Percentiles rank a stretch among this genome's conserved stretches.
phyloP scores from a whole-genome alignment of 345 rosid genomes.

The Brassica carinata region DNA sequence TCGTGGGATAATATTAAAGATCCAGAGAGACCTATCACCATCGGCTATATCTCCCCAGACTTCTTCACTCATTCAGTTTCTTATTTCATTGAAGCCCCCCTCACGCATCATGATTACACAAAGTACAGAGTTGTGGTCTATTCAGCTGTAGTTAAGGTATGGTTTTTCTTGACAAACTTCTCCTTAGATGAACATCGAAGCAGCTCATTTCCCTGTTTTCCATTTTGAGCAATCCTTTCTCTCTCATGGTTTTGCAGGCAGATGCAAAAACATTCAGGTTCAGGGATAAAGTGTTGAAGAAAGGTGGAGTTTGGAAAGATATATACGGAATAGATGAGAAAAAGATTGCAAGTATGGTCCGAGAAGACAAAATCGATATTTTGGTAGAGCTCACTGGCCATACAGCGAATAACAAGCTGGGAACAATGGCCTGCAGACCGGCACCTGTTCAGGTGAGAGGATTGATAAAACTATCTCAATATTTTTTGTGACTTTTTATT shows the following conservation, averaged over 20 bases:
- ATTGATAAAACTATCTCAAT: background rate
- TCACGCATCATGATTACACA: slow-evolving; percentile 74
- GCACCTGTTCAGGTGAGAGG: slow-evolving; percentile 90
- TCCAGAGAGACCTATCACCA: slow-evolving; percentile 81
- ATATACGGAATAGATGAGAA: slow-evolving; percentile 93
- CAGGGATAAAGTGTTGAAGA: slow-evolving; percentile 88
- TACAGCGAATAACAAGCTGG: slow-evolving; percentile 98
- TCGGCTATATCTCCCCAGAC: slow-evolving; percentile 98
- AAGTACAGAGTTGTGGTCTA: slow-evolving; percentile 92
- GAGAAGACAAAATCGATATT: slow-evolving; percentile 92
- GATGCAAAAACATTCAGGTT: slow-evolving; percentile 94
- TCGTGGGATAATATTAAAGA: slow-evolving; percentile 92
- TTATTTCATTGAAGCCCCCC: slow-evolving; percentile 95
- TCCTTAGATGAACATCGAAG: background rate
- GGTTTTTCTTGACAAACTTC: slow-evolving; percentile 3
- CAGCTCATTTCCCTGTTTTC: background rate
- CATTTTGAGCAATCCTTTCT: slow-evolving; percentile 12
- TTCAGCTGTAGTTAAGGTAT: slow-evolving; percentile 98
- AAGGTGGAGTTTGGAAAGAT: slow-evolving; percentile 97
- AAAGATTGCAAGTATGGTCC: slow-evolving; percentile 90
- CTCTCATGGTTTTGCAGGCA: slow-evolving; percentile 58
- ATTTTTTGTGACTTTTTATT: background rate
- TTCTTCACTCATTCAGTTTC: slow-evolving; percentile 99
- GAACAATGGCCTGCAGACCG: slow-evolving; percentile 95
- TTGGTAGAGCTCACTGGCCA: slow-evolving; percentile 99